A percentile compares a stretch with the other conserved stretches of the same genome.
phyloP scores from a whole-genome alignment of 2,329 filamentous ascomycete species.

The Phyllosticta capitalensis region DNA sequence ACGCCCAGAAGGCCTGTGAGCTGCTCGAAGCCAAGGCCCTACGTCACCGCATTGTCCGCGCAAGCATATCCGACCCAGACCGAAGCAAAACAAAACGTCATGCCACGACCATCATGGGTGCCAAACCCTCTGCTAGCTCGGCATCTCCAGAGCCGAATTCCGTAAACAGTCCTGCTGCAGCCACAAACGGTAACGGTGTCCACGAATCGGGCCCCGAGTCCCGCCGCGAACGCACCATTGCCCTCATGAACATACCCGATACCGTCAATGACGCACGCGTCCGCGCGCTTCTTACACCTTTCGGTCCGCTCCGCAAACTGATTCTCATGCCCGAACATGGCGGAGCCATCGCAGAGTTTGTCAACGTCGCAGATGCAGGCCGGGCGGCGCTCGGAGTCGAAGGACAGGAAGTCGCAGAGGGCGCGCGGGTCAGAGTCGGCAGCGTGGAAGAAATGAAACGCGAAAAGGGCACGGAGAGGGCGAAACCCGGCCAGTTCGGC shows the following conservation, averaged over 20 bases:
- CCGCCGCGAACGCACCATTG: constrained; percentile 56
- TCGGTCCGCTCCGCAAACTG: constrained; percentile 65
- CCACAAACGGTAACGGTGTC: neutral
- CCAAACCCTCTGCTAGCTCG: constrained; percentile 28
- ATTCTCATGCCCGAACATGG: constrained; percentile 71
- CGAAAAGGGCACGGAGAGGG: constrained; percentile 14
- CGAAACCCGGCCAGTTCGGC: constrained; percentile 1
- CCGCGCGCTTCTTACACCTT: constrained; percentile 58
- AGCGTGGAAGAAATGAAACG: constrained; percentile 41
- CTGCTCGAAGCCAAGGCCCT: constrained; percentile 25
- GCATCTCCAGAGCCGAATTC: constrained; percentile 16
- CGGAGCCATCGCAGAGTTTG: constrained; percentile 79
- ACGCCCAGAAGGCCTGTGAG: constrained; percentile 24
- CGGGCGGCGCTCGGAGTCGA: constrained; percentile 49
- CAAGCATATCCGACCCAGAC: constrained; percentile 47
- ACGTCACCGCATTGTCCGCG: constrained; percentile 24
- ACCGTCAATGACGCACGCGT: constrained; percentile 86
- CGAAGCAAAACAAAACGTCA: constrained; percentile 59
- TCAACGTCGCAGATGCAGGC: constrained; percentile 59
- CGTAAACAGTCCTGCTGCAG: constrained; percentile 4
- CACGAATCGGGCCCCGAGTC: constrained; percentile 25
- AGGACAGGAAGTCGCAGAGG: constrained; percentile 28
- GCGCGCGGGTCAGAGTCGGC: constrained; percentile 35
- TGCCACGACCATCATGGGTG: constrained; percentile 55
- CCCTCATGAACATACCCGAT: constrained; percentile 78